Evolutionary conservation across 1,139 yeast genomes (phyloP), one percentile per base, ranked within the genome.

Genomic region (Starmera stellimalicola): DNA sequence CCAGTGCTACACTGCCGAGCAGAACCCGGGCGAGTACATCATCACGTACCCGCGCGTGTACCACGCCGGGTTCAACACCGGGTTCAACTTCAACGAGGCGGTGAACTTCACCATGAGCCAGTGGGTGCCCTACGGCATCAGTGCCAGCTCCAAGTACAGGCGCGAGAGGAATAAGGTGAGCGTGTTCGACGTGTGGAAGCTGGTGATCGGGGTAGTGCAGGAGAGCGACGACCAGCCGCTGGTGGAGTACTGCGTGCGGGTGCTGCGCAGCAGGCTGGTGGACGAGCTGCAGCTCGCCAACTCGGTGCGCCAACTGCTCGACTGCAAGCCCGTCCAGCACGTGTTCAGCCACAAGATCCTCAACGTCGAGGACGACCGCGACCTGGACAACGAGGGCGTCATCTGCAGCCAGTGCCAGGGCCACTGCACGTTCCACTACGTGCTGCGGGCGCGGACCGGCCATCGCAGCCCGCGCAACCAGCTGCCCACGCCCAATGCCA

Each of bases 51-150:
- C 93, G 0, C 65, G 77, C 43, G 88, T 82, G 16, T 81, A 80
- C 49, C 93, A 81, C 55, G 77, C 88, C 3, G 93, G 93, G 0
- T 81, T 81, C 55, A 81, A 81, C 48, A 68, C 77, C 41, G 93
- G 91, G 0, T 79, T 72, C 50, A 81, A 81, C 50, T 69, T 81
- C 39, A 83, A 83, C 40, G 93, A 81, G 48, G 87, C 91, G 3
- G 93, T 81, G 7, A 81, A 81, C 50, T 81, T 81, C 54, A 81
- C 88, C 4, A 65, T 76, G 65, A 69, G 73, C 34, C 63, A 67
- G 30, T 81, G 93, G 93, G 53, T 81, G 18, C 70, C 67, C 12
- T 74, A 59, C 52, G 88, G 91, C 2, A 67, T 74, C 11, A 57
- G 61, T 31, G 71, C 88, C 0, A 61, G 77, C 3, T 42, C 52